Evolutionary conservation across 2,329 filamentous ascomycete species (phyloP).

Genomic region (Bipolaris zeicola): DNA sequence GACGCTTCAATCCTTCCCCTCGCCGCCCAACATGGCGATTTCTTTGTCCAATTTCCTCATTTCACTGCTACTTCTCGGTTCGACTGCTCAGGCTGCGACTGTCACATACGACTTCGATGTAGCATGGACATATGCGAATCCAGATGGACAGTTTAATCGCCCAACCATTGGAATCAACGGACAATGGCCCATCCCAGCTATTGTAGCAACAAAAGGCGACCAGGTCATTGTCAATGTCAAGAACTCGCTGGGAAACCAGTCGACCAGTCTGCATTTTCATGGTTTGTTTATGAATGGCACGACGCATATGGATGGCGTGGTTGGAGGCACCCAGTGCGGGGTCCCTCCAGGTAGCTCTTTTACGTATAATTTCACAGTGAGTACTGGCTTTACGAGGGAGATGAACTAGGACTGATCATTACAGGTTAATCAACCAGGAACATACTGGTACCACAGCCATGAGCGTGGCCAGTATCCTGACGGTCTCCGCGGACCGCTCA

Average conservation of each 20-base stretch:
- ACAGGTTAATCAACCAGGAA: conserved; percentile 59
- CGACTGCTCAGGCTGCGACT: conserved; percentile 35
- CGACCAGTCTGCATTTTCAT: conserved; percentile 75
- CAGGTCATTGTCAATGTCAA: conserved; percentile 70
- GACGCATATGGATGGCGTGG: conserved; percentile 74
- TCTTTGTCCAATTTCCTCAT: conserved; percentile 53
- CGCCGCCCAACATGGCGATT: conserved; percentile 48
- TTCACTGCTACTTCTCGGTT: conserved; percentile 37
- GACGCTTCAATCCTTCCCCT: neutral
- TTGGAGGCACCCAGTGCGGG: conserved; percentile 62
- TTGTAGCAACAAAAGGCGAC: conserved; percentile 76
- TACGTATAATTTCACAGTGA: conserved; percentile 60
- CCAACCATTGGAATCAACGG: conserved; percentile 72
- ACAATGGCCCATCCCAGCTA: conserved; percentile 73
- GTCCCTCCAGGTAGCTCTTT: conserved; percentile 68
- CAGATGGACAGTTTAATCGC: conserved; percentile 58
- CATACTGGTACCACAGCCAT: conserved; percentile 73
- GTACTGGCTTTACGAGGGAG: neutral
- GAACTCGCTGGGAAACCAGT: conserved; percentile 69
- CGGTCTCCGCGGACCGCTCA: conserved; percentile 69
- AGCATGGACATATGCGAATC: conserved; percentile 61
- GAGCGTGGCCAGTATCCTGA: conserved; percentile 67
- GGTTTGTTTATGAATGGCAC: conserved; percentile 79
- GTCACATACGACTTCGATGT: conserved; percentile 60
- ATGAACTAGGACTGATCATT: conserved; percentile 46